A percentile compares a stretch with the other conserved stretches of the same genome.
Evolutionary conservation across 768 basidiomycete genomes (phyloP).

Genomic region (Mycena albidolilacea): DNA sequence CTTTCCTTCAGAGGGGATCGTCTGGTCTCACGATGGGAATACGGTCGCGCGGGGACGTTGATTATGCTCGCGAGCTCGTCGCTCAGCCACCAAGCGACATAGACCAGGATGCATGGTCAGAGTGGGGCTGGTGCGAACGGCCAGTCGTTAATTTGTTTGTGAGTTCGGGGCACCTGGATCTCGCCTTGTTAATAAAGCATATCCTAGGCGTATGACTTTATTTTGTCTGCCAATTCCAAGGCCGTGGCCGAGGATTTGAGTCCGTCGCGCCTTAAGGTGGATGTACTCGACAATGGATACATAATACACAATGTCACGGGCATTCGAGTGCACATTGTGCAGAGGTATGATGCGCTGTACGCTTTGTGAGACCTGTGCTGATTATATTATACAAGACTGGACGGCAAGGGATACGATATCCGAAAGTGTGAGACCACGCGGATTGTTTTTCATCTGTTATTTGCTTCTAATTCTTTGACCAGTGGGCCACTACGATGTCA

Average conservation of each 20-base stretch:
- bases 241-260: constrained; percentile 75
- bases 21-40: constrained; percentile 76
- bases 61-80: constrained; percentile 85
- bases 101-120: constrained; percentile 74
- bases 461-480: constrained; percentile 22
- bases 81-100: constrained; percentile 63
- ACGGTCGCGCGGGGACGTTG: constrained; percentile 80
- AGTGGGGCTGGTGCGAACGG: constrained; percentile 82
- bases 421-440: constrained; percentile 72
- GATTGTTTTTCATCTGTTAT: neutral
- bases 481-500: constrained; percentile 89
- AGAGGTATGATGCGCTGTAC: constrained; percentile 43
- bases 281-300: constrained; percentile 75
- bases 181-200: constrained; percentile 10
- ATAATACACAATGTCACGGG: constrained; percentile 85
- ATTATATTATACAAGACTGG: constrained; percentile 59
- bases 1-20: constrained; percentile 54
- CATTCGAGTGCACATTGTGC: constrained; percentile 83
- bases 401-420: constrained; percentile 90
- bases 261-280: constrained; percentile 78
- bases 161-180: constrained; percentile 45
- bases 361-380: neutral
- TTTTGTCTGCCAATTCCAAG: constrained; percentile 75
- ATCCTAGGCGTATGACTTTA: constrained; percentile 83
- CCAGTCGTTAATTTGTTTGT: constrained; percentile 81